Conservation (phyloP, 306 rosid species). For the Styphnolobium japonicum region DNA sequence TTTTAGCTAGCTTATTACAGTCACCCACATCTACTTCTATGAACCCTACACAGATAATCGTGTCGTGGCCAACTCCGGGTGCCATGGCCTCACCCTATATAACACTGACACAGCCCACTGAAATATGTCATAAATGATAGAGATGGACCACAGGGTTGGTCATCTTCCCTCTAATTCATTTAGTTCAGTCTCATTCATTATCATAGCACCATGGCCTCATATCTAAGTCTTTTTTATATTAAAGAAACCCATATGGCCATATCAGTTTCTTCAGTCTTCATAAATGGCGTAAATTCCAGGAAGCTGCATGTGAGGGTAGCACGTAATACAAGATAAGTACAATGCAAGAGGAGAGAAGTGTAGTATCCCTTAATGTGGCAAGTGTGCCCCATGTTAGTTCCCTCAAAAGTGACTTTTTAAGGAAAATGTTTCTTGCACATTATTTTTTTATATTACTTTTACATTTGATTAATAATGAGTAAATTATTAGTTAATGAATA, state of each 20-base stretch:
- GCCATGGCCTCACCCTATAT: neutral
- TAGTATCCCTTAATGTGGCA: conserved; percentile 1
- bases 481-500: too few species aligned
- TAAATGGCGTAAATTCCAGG: conserved; percentile 9
- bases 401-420: neutral
- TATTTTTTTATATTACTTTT: too few species aligned
- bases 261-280: conserved; percentile 21
- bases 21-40: neutral
- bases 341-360: neutral
- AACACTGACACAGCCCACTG: neutral
- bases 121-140: neutral
- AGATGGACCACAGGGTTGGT: conserved; percentile 28
- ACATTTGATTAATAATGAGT: too few species aligned
- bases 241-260: conserved; percentile 20
- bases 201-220: conserved; percentile 5
- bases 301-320: conserved; percentile 25
- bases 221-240: neutral
- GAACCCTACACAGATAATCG: neutral
- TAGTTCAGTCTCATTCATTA: conserved; percentile 17
- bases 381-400: conserved; percentile 21
- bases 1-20: neutral
- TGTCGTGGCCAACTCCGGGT: neutral
- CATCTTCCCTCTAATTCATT: conserved; percentile 32
- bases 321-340: neutral
- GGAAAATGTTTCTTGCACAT: too few species aligned